phyloP scores from a whole-genome alignment of 768 basidiomycete species.

The Candolleomyces aberdarensis region DNA sequence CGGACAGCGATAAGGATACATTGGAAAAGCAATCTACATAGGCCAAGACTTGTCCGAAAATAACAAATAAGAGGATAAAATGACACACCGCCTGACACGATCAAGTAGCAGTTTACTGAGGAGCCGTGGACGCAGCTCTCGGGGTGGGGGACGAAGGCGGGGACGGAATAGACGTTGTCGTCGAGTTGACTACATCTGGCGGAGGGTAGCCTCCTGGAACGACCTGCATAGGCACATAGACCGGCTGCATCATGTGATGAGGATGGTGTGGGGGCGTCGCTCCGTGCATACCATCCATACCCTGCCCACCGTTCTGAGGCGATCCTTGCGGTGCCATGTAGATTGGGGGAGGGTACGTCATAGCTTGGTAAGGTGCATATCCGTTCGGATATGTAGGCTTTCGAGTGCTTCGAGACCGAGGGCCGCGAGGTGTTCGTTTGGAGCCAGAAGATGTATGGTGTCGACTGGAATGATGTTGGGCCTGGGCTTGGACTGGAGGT shows the following conservation, averaged over 20 bases:
- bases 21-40: too few relatives aligned
- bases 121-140: background rate
- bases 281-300: background rate
- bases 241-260: background rate
- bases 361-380: slow-evolving; percentile 29
- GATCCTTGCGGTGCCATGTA: slow-evolving; percentile 14
- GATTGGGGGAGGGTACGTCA: slow-evolving; percentile 24
- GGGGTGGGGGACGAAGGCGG: slow-evolving; percentile 6
- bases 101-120: background rate
- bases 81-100: too few relatives aligned
- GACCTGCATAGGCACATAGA: background rate
- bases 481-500: background rate
- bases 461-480: background rate
- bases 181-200: background rate
- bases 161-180: background rate
- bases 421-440: background rate
- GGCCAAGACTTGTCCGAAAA: too few relatives aligned
- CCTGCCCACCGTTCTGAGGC: background rate
- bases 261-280: background rate
- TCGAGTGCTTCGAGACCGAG: background rate
- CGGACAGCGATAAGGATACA: too few relatives aligned
- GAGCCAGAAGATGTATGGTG: background rate
- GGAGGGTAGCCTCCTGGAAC: slow-evolving; percentile 1
- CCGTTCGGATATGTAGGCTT: slow-evolving; percentile 22
- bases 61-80: too few relatives aligned